These are phyloP conservation scores for Lipomyces starkeyi DNA, from an alignment of 805 yeast genomes.

Conservation along the genomic window DNA sequence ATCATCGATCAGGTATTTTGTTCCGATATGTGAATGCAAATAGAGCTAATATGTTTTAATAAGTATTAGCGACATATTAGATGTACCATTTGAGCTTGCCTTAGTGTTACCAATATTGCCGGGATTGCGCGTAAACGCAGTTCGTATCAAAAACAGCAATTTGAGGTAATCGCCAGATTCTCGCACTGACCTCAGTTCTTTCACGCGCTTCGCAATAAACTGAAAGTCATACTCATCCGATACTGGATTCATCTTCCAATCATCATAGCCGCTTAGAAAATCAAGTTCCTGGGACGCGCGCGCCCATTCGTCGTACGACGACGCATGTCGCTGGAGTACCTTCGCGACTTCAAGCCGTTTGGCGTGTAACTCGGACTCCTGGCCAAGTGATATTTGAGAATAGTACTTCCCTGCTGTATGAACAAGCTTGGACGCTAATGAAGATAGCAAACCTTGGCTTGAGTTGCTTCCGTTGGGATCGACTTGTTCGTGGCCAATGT, in stretches of 20 bases:
- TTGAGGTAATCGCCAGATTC: conserved; percentile 60
- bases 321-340: conserved; percentile 26
- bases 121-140: conserved; percentile 81
- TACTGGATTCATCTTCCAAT: conserved; percentile 70
- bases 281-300: conserved; percentile 69
- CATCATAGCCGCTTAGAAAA: conserved; percentile 59
- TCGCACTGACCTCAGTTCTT: conserved; percentile 67
- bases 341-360: conserved; percentile 26
- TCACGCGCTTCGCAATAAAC: conserved; percentile 58
- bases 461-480: not conserved
- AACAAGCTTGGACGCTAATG: not conserved
- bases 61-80: not conserved
- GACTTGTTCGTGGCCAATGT: not conserved
- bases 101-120: conserved; percentile 86
- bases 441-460: not conserved
- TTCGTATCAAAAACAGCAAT: conserved; percentile 75
- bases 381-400: not conserved
- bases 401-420: conserved; percentile 4
- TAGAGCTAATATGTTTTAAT: conserved; percentile 53
- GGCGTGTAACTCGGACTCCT: not conserved
- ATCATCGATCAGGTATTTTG: conserved; percentile 81
- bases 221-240: conserved; percentile 77
- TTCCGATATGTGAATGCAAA: conserved; percentile 81
- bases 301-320: conserved; percentile 64
- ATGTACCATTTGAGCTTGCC: conserved; percentile 9